These are phyloP conservation scores for Lunularia cruciata DNA, from an alignment of 225 moss, liverwort and hornwort species.

Conservation along the genomic window DNA sequence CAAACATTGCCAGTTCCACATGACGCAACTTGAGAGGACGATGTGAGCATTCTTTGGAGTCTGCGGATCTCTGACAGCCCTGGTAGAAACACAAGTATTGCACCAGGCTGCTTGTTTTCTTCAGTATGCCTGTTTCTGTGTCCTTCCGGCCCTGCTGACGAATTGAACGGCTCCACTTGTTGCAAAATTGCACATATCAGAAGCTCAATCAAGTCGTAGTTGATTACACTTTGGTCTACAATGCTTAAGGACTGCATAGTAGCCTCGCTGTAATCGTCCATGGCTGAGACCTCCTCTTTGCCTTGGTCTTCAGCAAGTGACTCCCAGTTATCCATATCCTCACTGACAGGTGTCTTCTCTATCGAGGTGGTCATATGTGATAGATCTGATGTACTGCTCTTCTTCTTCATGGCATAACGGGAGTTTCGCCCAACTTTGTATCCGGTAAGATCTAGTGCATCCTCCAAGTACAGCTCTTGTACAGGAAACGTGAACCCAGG, in stretches of 20 bases:
- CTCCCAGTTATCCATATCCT: constrained; percentile 73
- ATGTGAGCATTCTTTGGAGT: constrained; percentile 56
- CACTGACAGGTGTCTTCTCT: constrained; percentile 30
- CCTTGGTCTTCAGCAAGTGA: constrained; percentile 53
- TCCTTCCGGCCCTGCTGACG: constrained; percentile 34
- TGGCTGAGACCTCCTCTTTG: constrained; percentile 30
- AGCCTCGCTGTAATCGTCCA: constrained; percentile 59
- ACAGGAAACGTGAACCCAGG: constrained; percentile 81
- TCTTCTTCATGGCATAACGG: constrained; percentile 62
- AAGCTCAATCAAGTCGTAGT: constrained; percentile 71
- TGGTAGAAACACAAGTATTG: constrained; percentile 74
- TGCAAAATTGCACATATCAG: constrained; percentile 62
- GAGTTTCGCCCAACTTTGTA: constrained; percentile 71
- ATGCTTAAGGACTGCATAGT: constrained; percentile 63
- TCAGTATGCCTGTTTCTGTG: constrained; percentile 24
- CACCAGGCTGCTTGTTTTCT: constrained; percentile 42
- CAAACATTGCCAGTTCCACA: constrained; percentile 49
- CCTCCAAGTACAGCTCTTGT: constrained; percentile 71
- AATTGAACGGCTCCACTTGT: constrained; percentile 35
- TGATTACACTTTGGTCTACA: constrained; percentile 66
- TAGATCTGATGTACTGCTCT: constrained; percentile 35
- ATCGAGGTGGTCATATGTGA: constrained; percentile 22
- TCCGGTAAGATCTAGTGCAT: constrained; percentile 72
- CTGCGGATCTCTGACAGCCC: constrained; percentile 69
- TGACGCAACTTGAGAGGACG: constrained; percentile 54